Evolutionary conservation across 352 stramenopile species (phyloP), one percentile per base, ranked within the genome.

Genomic region (Plasmopara muralis): DNA sequence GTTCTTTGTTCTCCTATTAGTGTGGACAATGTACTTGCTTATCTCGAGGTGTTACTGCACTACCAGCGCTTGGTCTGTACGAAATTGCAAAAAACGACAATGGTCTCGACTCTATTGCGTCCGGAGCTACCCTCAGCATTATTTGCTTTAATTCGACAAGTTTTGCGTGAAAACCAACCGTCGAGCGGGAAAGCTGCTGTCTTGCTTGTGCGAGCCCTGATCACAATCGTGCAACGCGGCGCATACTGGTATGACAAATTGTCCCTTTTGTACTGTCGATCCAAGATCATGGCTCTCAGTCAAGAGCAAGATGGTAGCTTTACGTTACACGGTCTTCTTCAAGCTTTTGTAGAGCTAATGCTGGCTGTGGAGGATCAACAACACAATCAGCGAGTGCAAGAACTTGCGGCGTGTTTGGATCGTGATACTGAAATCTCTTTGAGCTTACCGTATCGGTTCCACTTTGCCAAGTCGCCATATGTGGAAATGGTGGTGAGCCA

Each of bases 271-370:
- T 94, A 85, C 40, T 92, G 82, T 47, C 80, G 84, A 15, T 93
- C 82, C 2, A 92, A 89, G 64, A 90, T 94, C 39, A 91, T 90
- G 67, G 66, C 65, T 20, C 60, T 94, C 1, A 80, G 82, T 46
- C 82, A 91, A 68, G 82, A 94, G 9, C 78, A 92, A 48, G 81
- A 93, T 37, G 71, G 72, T 9, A 76, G 78, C 10, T 64, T 92
- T 14, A 92, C 87, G 72, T 47, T 87, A 8, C 85, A 80, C 30
- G 64, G 78, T 10, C 55, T 95, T 6, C 53, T 93, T 4, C 84
- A 95, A 40, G 84, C 77, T 2, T 74, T 95, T 37, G 70, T 93
- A 0, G 84, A 95, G 43, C 70, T 95, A 4, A 83, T 95, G 71
- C 54, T 95, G 4, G 74, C 84, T 8, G 83, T 92, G 2, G 79